phyloP scores from a whole-genome alignment of 2,329 filamentous ascomycete species.

The Aspergillus tubingensis region DNA sequence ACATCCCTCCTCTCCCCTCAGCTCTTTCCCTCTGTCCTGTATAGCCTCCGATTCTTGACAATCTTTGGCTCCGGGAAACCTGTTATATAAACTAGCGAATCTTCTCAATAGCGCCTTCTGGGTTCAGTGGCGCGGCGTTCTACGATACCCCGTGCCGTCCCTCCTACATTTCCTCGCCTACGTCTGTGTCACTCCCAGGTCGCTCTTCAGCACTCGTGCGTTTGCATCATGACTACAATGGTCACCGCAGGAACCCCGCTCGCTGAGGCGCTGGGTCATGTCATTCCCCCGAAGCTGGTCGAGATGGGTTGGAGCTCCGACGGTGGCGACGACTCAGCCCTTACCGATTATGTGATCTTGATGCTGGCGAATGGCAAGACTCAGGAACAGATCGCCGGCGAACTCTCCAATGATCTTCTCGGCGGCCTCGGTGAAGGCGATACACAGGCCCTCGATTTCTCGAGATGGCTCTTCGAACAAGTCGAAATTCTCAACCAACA shows the following conservation, averaged over 20 bases:
- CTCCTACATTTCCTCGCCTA: slow-evolving; percentile 5
- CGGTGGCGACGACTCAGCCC: slow-evolving; percentile 75
- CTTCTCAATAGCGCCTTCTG: neutral
- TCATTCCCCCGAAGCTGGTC: slow-evolving; percentile 85
- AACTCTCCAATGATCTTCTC: slow-evolving; percentile 85
- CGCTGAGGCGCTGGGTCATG: slow-evolving; percentile 76
- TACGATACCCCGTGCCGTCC: neutral
- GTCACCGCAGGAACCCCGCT: slow-evolving; percentile 77
- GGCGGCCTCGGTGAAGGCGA: slow-evolving; percentile 79
- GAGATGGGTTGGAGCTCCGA: slow-evolving; percentile 91
- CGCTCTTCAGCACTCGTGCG: slow-evolving; percentile 7
- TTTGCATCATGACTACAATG: slow-evolving; percentile 69
- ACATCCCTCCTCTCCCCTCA: slow-evolving; percentile 2
- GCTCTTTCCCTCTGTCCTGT: neutral
- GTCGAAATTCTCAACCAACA: slow-evolving; percentile 68
- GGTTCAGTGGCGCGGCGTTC: neutral
- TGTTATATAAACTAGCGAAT: neutral
- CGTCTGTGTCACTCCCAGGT: neutral
- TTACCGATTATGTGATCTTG: slow-evolving; percentile 94
- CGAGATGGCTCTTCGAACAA: slow-evolving; percentile 90
- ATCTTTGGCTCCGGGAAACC: neutral
- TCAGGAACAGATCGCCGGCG: slow-evolving; percentile 81
- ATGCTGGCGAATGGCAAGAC: slow-evolving; percentile 97
- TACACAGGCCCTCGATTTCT: slow-evolving; percentile 77
- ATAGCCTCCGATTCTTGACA: neutral